Conservation (phyloP, 2,329 filamentous ascomycete genomes). For the Akanthomyces lecanii region DNA sequence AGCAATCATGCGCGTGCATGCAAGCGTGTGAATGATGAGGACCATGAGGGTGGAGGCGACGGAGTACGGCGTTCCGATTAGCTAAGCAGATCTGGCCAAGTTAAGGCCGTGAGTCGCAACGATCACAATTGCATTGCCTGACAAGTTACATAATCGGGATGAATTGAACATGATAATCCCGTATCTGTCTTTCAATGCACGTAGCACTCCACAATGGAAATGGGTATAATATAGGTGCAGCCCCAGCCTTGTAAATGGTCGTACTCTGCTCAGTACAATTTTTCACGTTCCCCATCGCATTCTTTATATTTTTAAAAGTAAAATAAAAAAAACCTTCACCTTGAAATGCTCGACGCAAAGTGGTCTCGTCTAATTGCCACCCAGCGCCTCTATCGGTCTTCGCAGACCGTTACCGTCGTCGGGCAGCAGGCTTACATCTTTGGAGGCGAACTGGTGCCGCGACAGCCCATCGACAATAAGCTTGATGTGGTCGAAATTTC, state of each 20-base stretch:
- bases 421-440: slow-evolving; percentile 41
- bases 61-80: slow-evolving; percentile 2
- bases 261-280: too few species aligned
- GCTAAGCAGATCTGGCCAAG: not conserved
- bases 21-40: not conserved
- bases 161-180: not conserved
- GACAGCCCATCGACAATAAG: slow-evolving; percentile 47
- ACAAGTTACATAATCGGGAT: slow-evolving; percentile 8
- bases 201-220: too few species aligned
- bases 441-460: slow-evolving; percentile 47
- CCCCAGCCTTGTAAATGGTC: too few species aligned
- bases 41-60: not conserved
- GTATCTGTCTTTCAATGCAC: too few species aligned
- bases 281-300: too few species aligned
- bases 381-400: slow-evolving; percentile 43
- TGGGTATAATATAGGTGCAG: too few species aligned
- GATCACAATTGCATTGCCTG: too few species aligned
- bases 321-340: too few species aligned
- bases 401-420: slow-evolving; percentile 42
- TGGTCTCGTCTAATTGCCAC: slow-evolving; percentile 6
- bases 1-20: not conserved
- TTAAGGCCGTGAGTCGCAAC: too few species aligned
- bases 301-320: not conserved
- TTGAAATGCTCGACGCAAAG: slow-evolving; percentile 14
- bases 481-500: slow-evolving; percentile 37